A percentile compares a stretch with the other conserved stretches of the same genome.
Evolutionary conservation across 495 filamentous ascomycete species (phyloP).

Genomic region (Xylaria sp.): DNA sequence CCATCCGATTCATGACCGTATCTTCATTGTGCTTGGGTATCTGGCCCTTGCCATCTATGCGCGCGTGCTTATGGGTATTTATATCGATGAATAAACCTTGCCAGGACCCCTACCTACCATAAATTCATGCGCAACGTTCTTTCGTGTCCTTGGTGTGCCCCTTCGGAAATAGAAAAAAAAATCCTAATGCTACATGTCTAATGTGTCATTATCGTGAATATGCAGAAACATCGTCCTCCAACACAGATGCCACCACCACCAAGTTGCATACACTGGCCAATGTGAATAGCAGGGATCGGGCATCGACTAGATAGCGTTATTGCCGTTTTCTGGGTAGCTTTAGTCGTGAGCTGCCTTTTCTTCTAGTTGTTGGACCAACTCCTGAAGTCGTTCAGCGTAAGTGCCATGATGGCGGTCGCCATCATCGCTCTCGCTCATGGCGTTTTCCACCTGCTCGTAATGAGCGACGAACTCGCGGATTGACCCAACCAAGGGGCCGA

Average conservation of each 20-base stretch:
- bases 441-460: slow-evolving; percentile 75
- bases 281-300: not conserved
- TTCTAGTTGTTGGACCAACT: slow-evolving; percentile 56
- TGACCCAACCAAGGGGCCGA: slow-evolving; percentile 73
- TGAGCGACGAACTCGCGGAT: slow-evolving; percentile 85
- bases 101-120: not conserved
- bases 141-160: slow-evolving; percentile 11
- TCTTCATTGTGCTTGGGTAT: slow-evolving; percentile 16
- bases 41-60: slow-evolving; percentile 3
- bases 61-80: slow-evolving; percentile 25
- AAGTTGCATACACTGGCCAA: not conserved
- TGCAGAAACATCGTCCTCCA: slow-evolving; percentile 22
- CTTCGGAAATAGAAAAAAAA: not conserved
- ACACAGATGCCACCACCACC: not conserved
- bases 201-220: slow-evolving; percentile 26
- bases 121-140: slow-evolving; percentile 6
- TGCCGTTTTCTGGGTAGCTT: not conserved
- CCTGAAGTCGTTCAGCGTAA: slow-evolving; percentile 67
- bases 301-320: not conserved
- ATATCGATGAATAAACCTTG: slow-evolving; percentile 12
- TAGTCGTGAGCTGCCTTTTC: slow-evolving; percentile 34
- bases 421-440: slow-evolving; percentile 54
- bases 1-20: not conserved
- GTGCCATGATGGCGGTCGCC: slow-evolving; percentile 54
- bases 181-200: slow-evolving; percentile 21